Evolutionary conservation across 371 early-diverging fungal species (phyloP), one percentile per base, ranked within the genome.

Genomic region (Smittium culicis): DNA sequence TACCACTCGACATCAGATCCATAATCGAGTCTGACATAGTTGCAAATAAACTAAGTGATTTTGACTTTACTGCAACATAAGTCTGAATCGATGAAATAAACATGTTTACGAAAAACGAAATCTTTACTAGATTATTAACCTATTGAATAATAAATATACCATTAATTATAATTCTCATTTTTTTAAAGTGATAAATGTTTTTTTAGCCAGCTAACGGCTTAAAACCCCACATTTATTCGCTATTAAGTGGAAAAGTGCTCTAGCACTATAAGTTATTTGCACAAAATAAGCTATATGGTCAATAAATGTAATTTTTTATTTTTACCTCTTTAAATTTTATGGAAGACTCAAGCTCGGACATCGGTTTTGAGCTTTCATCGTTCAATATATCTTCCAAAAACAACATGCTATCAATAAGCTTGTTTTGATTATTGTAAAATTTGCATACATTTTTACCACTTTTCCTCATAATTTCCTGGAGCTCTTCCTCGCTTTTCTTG

Each of bases 21-120:
- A 94, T 93, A 69, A 90, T 90, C 11, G 93, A 81, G 73, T 94
- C 95, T 14, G 90, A 85, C 88, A 89, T 92, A 0, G 93, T 92
- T 1, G 93, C 92, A 72, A 94, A 90, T 56, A 93, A 81, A 5
- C 92, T 80, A 31, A 94, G 79, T 2, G 94, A 93, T 27, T 86
- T 87, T 0, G 95, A 90, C 1, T 83, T 78, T n/a, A 92, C 77
- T 34, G 93, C 94, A 0, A 92, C 94, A 61, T 82, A 82, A 30
- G 92, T 71, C 73, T 93, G 94, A 29, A 92, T 20, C 45, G 45
- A 45, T 20, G 45, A 45, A 11, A 45, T 45, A 20, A 45, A 45
- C 45, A 45, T 45, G 45, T 45, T 45, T 45, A 45, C 5, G 20
- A 45, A 45, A 45, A 45, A 45, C 45, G 45, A 45, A 45, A 45